phyloP scores from a whole-genome alignment of 2,329 filamentous ascomycete species.

The Xylariales sp. region DNA sequence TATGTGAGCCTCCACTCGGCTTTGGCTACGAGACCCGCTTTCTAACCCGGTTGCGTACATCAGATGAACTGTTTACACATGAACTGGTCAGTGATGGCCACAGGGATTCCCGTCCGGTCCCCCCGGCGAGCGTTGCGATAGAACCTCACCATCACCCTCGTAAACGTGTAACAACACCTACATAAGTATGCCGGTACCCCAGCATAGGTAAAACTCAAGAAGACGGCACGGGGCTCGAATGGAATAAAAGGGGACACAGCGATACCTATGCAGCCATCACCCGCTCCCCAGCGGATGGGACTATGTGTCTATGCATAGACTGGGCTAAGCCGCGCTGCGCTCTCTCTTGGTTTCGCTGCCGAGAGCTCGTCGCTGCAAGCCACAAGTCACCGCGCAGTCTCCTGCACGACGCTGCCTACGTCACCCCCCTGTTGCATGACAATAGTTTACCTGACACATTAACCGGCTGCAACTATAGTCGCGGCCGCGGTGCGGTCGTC shows the following conservation, averaged over 20 bases:
- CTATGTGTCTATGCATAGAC: slow-evolving; percentile 1
- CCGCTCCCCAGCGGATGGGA: not conserved
- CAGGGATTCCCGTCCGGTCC: slow-evolving; percentile 14
- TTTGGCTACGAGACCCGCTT: slow-evolving; percentile 12
- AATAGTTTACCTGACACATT: slow-evolving; percentile 10
- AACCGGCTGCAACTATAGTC: slow-evolving; percentile 14
- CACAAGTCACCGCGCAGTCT: not conserved
- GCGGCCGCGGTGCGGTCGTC: slow-evolving; percentile 3
- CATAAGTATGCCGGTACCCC: not conserved
- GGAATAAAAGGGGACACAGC: slow-evolving; percentile 3
- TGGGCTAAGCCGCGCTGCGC: not conserved
- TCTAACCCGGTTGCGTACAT: slow-evolving; percentile 8
- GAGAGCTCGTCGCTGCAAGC: slow-evolving; percentile 4
- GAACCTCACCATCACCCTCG: not conserved
- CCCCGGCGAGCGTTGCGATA: not conserved
- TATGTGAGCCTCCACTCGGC: slow-evolving; percentile 8
- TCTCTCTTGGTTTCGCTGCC: not conserved
- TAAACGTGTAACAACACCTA: not conserved
- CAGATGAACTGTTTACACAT: slow-evolving; percentile 15
- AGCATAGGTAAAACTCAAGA: not conserved
- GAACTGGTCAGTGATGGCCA: slow-evolving; percentile 11
- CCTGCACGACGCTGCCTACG: not conserved
- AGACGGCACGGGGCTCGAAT: not conserved
- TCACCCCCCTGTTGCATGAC: not conserved
- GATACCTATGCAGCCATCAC: not conserved